Conservation (phyloP, 129 eudicot genomes). For the Rutidosis leptorrhynchoides region DNA sequence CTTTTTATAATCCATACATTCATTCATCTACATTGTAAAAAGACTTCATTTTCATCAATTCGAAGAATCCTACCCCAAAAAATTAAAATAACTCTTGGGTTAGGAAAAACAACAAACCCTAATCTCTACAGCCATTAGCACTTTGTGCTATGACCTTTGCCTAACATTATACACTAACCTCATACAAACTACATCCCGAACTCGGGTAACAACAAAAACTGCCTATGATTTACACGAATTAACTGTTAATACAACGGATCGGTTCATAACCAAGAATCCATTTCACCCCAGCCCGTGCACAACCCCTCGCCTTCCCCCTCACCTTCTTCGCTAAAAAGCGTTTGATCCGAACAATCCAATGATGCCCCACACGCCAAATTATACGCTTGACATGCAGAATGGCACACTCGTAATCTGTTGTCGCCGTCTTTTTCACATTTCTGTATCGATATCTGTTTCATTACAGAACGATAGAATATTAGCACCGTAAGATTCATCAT, state of each 20-base stretch:
- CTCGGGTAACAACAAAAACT: constrained; percentile 29
- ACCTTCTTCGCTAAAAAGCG: constrained; percentile 69
- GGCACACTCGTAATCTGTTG: constrained; percentile 86
- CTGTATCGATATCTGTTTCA: constrained; percentile 79
- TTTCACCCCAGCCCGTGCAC: constrained; percentile 89
- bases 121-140: constrained; percentile 52
- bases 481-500: constrained; percentile 11
- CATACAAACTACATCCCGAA: constrained; percentile 29
- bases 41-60: constrained; percentile 18
- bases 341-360: constrained; percentile 92
- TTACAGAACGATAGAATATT: not conserved
- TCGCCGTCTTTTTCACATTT: constrained; percentile 92
- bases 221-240: constrained; percentile 69
- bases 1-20: constrained; percentile 27
- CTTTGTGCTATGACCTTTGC: constrained; percentile 46
- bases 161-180: constrained; percentile 37
- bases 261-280: constrained; percentile 60
- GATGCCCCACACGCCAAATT: constrained; percentile 95
- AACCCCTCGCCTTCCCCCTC: constrained; percentile 49
- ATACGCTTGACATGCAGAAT: constrained; percentile 90
- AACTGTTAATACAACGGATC: constrained; percentile 12
- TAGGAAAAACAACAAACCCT: constrained; percentile 33
- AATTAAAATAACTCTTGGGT: constrained; percentile 33
- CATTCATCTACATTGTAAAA: constrained; percentile 26
- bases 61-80: constrained; percentile 27